Conservation (phyloP, 192 early-diverging fungal genomes). For the Piromyces sp. region DNA sequence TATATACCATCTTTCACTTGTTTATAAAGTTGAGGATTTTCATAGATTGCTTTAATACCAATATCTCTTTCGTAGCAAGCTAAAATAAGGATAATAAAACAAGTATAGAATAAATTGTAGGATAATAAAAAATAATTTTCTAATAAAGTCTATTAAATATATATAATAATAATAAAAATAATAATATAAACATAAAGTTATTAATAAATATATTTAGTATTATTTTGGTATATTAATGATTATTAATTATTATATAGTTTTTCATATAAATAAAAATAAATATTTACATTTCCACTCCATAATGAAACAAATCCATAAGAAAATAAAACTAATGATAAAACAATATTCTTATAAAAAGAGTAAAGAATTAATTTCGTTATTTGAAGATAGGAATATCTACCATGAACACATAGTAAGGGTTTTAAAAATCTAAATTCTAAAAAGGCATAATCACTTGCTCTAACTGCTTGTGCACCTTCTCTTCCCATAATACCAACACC, state of each 20-base stretch:
- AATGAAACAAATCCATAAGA: conserved; percentile 22
- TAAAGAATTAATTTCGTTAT: conserved; percentile 22
- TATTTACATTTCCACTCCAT: conserved; percentile 26
- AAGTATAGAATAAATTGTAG: conserved; percentile 34
- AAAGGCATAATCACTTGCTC: conserved; percentile 33
- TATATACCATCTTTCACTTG: conserved; percentile 12
- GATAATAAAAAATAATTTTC: conserved; percentile 32
- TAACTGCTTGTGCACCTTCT: conserved; percentile 39
- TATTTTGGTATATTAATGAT: too few relatives aligned
- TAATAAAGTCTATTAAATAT: conserved; percentile 17
- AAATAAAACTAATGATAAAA: conserved; percentile 25
- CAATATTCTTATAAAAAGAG: conserved; percentile 39
- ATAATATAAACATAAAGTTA: too few relatives aligned
- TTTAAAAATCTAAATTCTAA: conserved; percentile 32
- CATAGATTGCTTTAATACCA: conserved; percentile 10
- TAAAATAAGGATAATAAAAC: conserved; percentile 24
- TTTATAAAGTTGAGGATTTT: conserved; percentile 21
- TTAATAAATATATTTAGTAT: too few relatives aligned
- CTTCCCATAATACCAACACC: conserved; percentile 34
- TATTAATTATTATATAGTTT: not conserved
- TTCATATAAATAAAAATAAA: not conserved
- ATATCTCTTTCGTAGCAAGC: conserved; percentile 30
- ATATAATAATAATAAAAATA: too few relatives aligned
- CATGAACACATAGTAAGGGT: conserved; percentile 29
- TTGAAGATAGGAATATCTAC: conserved; percentile 22